These are phyloP conservation scores for Deinandra increscens DNA, from an alignment of 129 eudicot genomes.

Conservation along the genomic window DNA sequence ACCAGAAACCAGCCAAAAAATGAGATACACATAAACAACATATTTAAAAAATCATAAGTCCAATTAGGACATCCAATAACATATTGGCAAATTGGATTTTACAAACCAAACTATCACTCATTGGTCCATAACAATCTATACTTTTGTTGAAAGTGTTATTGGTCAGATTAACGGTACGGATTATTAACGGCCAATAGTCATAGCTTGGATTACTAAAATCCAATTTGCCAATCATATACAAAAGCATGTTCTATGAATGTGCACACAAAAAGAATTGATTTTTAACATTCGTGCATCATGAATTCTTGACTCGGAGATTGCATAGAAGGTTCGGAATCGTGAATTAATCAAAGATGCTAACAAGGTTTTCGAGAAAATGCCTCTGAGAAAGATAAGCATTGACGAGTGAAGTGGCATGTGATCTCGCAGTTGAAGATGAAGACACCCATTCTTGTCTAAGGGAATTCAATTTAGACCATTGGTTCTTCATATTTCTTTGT, in stretches of 20 bases:
- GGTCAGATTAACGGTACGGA: no score
- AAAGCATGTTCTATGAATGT: not conserved
- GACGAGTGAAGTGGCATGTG: slow-evolving; percentile 75
- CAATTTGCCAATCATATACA: not conserved
- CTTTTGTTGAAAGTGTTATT: no score
- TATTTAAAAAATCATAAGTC: not conserved
- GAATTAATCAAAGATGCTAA: not conserved
- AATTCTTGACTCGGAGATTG: no score
- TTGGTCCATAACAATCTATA: no score
- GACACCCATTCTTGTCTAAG: slow-evolving; percentile 58
- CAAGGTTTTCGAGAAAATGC: slow-evolving; percentile 42
- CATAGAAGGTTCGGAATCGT: not conserved
- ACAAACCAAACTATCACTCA: no score
- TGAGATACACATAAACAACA: not conserved
- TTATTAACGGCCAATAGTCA: no score
- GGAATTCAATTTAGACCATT: slow-evolving; percentile 67
- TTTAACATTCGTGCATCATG: not conserved
- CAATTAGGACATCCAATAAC: not conserved
- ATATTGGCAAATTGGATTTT: no score
- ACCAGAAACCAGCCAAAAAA: slow-evolving; percentile 8
- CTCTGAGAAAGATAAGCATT: slow-evolving; percentile 70
- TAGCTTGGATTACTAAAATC: no score
- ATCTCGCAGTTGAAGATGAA: slow-evolving; percentile 54
- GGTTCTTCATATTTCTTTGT: slow-evolving; percentile 82
- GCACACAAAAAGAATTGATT: not conserved